Conservation (phyloP, 805 yeast species). For the Cyberlindnera maritima region DNA sequence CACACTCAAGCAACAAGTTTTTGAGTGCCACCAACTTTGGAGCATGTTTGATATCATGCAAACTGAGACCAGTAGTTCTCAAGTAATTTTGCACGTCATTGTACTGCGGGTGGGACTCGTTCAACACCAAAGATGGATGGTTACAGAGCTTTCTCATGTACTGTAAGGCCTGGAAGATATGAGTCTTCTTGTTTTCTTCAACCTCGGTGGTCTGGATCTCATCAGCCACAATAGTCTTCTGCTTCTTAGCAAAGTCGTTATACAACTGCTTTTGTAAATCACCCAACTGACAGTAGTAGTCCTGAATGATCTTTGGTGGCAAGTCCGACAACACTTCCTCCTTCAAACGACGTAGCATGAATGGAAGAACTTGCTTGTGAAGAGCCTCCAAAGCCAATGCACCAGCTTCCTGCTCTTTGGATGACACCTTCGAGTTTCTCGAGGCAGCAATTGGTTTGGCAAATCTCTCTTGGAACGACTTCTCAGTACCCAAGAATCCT, state of each 20-base stretch:
- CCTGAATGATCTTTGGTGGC: constrained; percentile 98
- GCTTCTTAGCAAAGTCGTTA: constrained; percentile 85
- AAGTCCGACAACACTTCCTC: constrained; percentile 94
- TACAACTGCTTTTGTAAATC: constrained; percentile 86
- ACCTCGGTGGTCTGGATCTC: constrained; percentile 52
- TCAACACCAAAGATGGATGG: constrained; percentile 88
- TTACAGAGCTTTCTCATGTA: constrained; percentile 97
- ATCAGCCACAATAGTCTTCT: constrained; percentile 65
- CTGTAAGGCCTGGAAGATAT: constrained; percentile 95
- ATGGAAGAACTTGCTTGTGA: constrained; percentile 95
- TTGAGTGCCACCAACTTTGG: constrained; percentile 86
- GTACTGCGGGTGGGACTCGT: constrained; percentile 80
- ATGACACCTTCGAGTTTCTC: constrained; percentile 80
- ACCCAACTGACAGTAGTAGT: constrained; percentile 93
- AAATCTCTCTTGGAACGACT: constrained; percentile 88
- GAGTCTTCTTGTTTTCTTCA: constrained; percentile 62
- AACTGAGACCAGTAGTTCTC: constrained; percentile 50
- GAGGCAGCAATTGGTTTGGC: constrained; percentile 98
- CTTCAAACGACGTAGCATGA: constrained; percentile 91
- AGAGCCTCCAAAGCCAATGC: constrained; percentile 93
- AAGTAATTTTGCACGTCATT: constrained; percentile 63
- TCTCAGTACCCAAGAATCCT: constrained; percentile 94
- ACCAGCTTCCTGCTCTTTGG: constrained; percentile 95
- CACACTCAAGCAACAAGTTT: constrained; percentile 84
- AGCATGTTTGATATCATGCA: constrained; percentile 78